These are phyloP conservation scores for Arthroderma uncinatum DNA, from an alignment of 2,329 filamentous ascomycete genomes.

Conservation along the genomic window DNA sequence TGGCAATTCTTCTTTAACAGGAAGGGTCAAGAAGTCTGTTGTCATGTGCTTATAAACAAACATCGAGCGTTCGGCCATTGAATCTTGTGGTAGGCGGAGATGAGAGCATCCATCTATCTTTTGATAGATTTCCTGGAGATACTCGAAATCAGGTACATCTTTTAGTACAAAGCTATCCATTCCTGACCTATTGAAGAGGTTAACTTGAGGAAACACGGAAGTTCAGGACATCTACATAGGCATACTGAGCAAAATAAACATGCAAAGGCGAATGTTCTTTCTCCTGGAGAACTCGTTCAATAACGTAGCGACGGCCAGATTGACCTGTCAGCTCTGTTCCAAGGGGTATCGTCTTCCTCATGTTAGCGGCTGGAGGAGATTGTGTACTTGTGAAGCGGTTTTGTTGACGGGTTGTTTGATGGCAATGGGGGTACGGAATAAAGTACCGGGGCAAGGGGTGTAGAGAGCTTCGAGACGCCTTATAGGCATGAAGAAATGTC, in stretches of 20 bases:
- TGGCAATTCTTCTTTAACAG: slow-evolving; percentile 30
- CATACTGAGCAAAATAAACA: background rate
- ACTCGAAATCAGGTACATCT: slow-evolving; percentile 15
- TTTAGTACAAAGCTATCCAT: slow-evolving; percentile 10
- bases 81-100: slow-evolving; percentile 29
- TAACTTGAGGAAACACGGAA: background rate
- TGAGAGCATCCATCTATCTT: slow-evolving; percentile 19
- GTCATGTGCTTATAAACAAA: slow-evolving; percentile 36
- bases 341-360: background rate
- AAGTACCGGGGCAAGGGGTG: too few species aligned
- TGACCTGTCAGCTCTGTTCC: background rate
- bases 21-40: slow-evolving; percentile 30
- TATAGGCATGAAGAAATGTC: background rate
- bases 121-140: slow-evolving; percentile 14
- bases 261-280: background rate
- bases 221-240: background rate
- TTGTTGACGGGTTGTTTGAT: background rate
- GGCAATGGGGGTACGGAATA: background rate
- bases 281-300: background rate
- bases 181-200: background rate
- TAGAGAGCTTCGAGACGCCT: background rate
- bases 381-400: background rate
- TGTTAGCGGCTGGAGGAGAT: background rate
- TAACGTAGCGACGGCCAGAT: background rate
- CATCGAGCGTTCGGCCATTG: slow-evolving; percentile 33